Evolutionary conservation across 305 asterid genomes (phyloP).

Genomic region (Fraxinus paxiana): DNA sequence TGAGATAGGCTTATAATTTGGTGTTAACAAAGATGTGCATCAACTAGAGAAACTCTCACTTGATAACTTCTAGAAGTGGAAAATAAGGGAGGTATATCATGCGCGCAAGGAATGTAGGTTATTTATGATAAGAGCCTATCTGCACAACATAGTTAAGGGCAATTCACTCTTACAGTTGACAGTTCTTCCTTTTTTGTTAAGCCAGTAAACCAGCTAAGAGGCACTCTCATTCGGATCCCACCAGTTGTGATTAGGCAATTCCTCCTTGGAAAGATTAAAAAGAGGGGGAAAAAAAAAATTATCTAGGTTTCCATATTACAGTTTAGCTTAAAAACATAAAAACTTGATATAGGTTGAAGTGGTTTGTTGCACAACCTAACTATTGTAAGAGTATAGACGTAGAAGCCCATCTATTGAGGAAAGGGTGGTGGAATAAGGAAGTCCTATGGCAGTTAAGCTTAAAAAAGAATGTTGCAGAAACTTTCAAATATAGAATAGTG

Average conservation of each 20-base stretch:
- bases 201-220: background rate
- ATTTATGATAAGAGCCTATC: background rate
- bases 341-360: background rate
- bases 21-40: background rate
- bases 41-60: background rate
- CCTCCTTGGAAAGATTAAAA: background rate
- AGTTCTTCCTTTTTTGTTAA: background rate
- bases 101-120: background rate
- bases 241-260: background rate
- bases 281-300: background rate
- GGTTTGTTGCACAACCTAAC: background rate
- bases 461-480: background rate
- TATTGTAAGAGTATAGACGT: background rate
- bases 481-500: background rate
- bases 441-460: background rate
- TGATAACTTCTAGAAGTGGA: background rate
- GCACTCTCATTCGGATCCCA: background rate
- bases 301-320: background rate
- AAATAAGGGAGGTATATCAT: background rate
- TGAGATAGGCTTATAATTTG: background rate
- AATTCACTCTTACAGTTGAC: background rate
- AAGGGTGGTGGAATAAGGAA: background rate
- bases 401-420: background rate
- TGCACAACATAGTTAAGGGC: background rate
- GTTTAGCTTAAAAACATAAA: background rate